These are phyloP conservation scores for Panaeolus papilionaceus DNA, from an alignment of 768 basidiomycete genomes.

Conservation along the genomic window DNA sequence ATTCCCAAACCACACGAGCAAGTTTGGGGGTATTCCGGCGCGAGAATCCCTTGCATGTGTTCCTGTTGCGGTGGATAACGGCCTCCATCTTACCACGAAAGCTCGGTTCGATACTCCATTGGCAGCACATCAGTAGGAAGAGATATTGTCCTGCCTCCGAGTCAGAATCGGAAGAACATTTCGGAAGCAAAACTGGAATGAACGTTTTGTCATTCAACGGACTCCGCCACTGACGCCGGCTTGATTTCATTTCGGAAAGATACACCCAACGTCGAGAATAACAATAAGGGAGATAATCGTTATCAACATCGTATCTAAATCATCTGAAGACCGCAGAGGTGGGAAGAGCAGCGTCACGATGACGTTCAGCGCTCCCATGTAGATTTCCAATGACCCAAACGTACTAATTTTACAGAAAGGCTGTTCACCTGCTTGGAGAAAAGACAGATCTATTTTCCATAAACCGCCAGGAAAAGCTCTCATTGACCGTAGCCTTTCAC, in stretches of 20 bases:
- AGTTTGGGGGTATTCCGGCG: no score
- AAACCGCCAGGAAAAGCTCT: not conserved
- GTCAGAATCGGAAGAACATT: no score
- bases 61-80: no score
- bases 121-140: no score
- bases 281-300: not conserved
- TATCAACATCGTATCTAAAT: not conserved
- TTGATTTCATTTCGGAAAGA: constrained; percentile 9
- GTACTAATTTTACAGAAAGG: constrained; percentile 1
- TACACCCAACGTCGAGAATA: not conserved
- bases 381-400: not conserved
- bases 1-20: no score
- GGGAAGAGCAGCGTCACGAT: not conserved
- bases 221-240: no score
- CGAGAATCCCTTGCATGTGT: no score
- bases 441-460: not conserved
- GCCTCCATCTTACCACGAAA: no score
- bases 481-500: not conserved
- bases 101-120: no score
- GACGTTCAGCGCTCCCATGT: not conserved
- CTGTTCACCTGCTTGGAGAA: not conserved
- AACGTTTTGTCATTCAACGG: no score
- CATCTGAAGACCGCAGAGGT: not conserved
- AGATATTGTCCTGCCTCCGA: no score
- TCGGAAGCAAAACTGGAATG: no score